Conservation (phyloP, 768 basidiomycete species). For the Clitopilus passeckerianus region DNA sequence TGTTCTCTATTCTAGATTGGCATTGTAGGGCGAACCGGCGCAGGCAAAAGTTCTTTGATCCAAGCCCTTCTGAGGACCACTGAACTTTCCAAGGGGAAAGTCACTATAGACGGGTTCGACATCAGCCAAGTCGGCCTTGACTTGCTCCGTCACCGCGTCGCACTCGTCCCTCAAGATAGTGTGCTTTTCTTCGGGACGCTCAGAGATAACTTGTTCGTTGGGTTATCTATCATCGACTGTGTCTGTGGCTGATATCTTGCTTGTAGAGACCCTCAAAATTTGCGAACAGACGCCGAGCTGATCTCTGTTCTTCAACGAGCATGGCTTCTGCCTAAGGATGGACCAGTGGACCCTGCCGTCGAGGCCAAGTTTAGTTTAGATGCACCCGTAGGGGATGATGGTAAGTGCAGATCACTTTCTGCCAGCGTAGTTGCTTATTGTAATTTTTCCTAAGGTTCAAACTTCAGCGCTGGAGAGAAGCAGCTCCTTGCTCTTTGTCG, state of each 20-base stretch:
- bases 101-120: conserved; percentile 53
- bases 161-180: conserved; percentile 65
- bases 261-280: conserved; percentile 46
- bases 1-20: conserved; percentile 25
- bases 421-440: neutral
- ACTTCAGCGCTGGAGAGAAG: conserved; percentile 66
- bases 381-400: conserved; percentile 58
- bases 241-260: neutral
- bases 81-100: conserved; percentile 51
- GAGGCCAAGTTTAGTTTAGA: conserved; percentile 70
- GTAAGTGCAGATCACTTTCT: conserved; percentile 18
- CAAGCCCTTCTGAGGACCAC: conserved; percentile 61
- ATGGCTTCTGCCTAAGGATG: conserved; percentile 52
- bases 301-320: conserved; percentile 58
- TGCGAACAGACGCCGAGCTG: conserved; percentile 54
- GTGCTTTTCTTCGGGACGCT: conserved; percentile 42
- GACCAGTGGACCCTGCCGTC: conserved; percentile 34
- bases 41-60: conserved; percentile 53
- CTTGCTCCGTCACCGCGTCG: conserved; percentile 45
- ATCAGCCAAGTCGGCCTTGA: conserved; percentile 48
- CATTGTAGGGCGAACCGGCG: conserved; percentile 43
- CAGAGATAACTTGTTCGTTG: conserved; percentile 34
- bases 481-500: conserved; percentile 60
- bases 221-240: neutral
- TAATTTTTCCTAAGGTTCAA: conserved; percentile 35